A percentile compares a stretch with the other conserved stretches of the same genome.
phyloP scores from a whole-genome alignment of 805 yeast species.

The Spathaspora boniae region DNA sequence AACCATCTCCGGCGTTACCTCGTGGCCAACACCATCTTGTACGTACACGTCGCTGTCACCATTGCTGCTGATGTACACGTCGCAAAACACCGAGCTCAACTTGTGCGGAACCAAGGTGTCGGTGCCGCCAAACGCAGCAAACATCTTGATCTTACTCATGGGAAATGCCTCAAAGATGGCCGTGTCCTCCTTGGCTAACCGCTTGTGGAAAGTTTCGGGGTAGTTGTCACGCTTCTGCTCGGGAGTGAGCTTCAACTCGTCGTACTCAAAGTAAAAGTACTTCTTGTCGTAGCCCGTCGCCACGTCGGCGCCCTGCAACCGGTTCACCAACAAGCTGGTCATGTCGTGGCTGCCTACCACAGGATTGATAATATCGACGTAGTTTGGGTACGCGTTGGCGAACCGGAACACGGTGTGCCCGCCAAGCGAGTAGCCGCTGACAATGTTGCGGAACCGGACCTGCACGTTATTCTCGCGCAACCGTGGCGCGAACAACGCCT shows the following conservation, averaged over 20 bases:
- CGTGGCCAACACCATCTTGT: constrained; percentile 33
- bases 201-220: constrained; percentile 33
- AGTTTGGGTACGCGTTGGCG: constrained; percentile 36
- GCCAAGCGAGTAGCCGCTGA: constrained; percentile 54
- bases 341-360: constrained; percentile 50
- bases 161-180: constrained; percentile 33
- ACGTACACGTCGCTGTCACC: constrained; percentile 20
- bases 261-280: constrained; percentile 29
- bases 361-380: constrained; percentile 42
- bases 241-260: constrained; percentile 28
- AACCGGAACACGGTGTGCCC: constrained; percentile 53
- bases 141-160: constrained; percentile 25
- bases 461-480: constrained; percentile 14
- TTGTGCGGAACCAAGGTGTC: constrained; percentile 37
- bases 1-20: constrained; percentile 32
- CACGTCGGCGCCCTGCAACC: constrained; percentile 25
- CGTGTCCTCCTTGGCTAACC: constrained; percentile 24
- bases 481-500: constrained; percentile 11
- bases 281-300: constrained; percentile 25
- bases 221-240: constrained; percentile 22
- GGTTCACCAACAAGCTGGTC: constrained; percentile 39
- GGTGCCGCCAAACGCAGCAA: constrained; percentile 33
- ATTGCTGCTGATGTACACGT: constrained; percentile 24
- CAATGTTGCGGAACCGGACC: constrained; percentile 32
- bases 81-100: constrained; percentile 30